Evolutionary conservation across 306 rosid genomes (phyloP).

Genomic region (Sindora glabra): DNA sequence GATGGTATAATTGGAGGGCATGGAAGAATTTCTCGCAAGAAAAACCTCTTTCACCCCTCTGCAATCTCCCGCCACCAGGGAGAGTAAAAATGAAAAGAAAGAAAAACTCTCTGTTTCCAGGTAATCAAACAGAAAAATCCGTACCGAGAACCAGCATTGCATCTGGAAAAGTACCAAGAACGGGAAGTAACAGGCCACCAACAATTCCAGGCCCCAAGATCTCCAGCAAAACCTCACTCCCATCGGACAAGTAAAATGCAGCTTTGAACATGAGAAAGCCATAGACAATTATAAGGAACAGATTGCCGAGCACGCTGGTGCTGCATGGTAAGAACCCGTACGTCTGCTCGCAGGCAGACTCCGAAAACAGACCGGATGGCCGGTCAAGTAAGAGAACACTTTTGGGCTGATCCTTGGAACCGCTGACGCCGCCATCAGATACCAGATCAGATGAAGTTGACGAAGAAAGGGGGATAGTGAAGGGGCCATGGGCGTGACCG

Average conservation of each 20-base stretch:
- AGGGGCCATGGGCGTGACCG: too few relatives aligned
- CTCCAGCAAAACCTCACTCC: constrained; percentile 12
- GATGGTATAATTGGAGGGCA: too few relatives aligned
- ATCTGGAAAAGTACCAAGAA: constrained; percentile 22
- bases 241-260: constrained; percentile 1
- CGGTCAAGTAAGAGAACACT: not conserved
- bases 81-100: too few relatives aligned
- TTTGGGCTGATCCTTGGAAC: not conserved
- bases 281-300: constrained; percentile 18
- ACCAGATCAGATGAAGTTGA: not conserved
- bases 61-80: too few relatives aligned
- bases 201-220: constrained; percentile 19
- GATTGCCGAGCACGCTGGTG: not conserved
- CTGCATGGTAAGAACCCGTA: constrained; percentile 24
- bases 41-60: too few relatives aligned
- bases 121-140: too few relatives aligned
- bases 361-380: not conserved
- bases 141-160: constrained; percentile 13
- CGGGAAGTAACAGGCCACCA: constrained; percentile 12
- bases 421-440: not conserved
- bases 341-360: not conserved
- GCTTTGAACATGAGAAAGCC: constrained; percentile 9
- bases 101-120: too few relatives aligned
- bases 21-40: too few relatives aligned
- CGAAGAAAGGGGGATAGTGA: too few relatives aligned